Percentiles rank a stretch among this genome's conserved stretches.
Conservation (phyloP, 83 land plant genomes). For the Diphasiastrum complanatum region DNA sequence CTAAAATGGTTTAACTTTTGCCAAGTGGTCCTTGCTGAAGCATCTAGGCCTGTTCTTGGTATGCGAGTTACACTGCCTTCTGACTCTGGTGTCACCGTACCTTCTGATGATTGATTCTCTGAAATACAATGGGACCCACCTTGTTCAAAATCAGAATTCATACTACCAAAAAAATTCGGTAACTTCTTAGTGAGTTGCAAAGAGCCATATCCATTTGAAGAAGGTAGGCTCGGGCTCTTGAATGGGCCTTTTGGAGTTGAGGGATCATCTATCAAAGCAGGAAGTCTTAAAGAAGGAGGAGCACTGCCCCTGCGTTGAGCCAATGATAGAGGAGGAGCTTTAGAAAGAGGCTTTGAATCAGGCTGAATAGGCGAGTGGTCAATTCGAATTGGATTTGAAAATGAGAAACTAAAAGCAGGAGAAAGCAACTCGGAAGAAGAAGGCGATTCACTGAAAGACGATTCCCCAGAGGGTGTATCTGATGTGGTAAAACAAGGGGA, state of each 20-base stretch:
- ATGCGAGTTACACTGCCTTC: not conserved
- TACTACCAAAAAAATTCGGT: too few relatives aligned
- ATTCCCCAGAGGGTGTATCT: conserved; percentile 19
- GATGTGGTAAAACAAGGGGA: too few relatives aligned
- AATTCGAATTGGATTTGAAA: conserved; percentile 2
- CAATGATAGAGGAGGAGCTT: conserved; percentile 30
- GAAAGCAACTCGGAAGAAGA: conserved; percentile 15
- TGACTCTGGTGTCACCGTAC: not conserved
- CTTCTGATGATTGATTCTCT: not conserved
- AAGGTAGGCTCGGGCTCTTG: too few relatives aligned
- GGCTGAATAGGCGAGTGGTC: conserved; percentile 5
- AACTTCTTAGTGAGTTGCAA: too few relatives aligned
- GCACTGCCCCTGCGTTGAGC: conserved; percentile 50
- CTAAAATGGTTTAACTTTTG: too few relatives aligned
- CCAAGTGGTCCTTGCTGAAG: too few relatives aligned
- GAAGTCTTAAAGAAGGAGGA: conserved; percentile 39
- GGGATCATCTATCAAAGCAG: conserved; percentile 8
- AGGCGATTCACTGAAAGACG: conserved; percentile 15
- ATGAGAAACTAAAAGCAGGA: conserved; percentile 16
- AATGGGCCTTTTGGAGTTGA: conserved; percentile 11
- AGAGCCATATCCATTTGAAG: too few relatives aligned
- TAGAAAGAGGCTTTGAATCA: conserved; percentile 6
- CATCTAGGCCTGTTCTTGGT: too few relatives aligned
- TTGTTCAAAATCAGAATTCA: not conserved
- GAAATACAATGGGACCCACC: not conserved